Conservation (phyloP, 2,329 filamentous ascomycete species). For the Rachicladosporium sp. region DNA sequence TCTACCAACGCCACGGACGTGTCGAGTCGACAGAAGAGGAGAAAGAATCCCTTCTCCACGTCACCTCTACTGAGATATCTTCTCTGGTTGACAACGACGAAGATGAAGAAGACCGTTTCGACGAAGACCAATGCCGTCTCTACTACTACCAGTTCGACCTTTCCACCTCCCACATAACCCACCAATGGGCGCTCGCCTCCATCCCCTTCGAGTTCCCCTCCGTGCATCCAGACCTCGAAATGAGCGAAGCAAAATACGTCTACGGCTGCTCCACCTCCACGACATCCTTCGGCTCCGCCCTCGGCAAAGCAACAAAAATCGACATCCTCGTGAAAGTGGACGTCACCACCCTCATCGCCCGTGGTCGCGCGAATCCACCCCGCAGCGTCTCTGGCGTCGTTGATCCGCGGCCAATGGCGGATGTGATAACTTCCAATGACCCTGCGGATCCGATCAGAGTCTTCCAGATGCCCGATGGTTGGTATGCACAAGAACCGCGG, state of each 20-base stretch:
- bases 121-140: conserved; percentile 55
- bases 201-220: conserved; percentile 60
- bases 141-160: conserved; percentile 57
- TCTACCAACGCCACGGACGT: conserved; percentile 12
- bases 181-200: conserved; percentile 52
- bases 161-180: conserved; percentile 31
- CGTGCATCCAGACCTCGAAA: conserved; percentile 41
- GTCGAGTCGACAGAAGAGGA: conserved; percentile 18
- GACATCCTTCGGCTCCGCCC: conserved; percentile 44
- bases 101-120: conserved; percentile 20
- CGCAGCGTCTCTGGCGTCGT: conserved; percentile 46
- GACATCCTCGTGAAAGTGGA: conserved; percentile 54
- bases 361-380: conserved; percentile 30
- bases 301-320: conserved; percentile 55
- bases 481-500: conserved; percentile 55
- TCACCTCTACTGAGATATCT: conserved; percentile 1
- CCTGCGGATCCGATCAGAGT: conserved; percentile 39
- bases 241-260: conserved; percentile 47
- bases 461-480: conserved; percentile 48
- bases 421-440: conserved; percentile 38
- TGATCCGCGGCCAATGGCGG: conserved; percentile 42
- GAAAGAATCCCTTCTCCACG: conserved; percentile 15
- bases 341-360: conserved; percentile 38
- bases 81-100: conserved; percentile 2
- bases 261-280: conserved; percentile 54